Evolutionary conservation across 202 grass and related monocot species (phyloP), one percentile per base, ranked within the genome.

Genomic region (Zoysia matrella): DNA sequence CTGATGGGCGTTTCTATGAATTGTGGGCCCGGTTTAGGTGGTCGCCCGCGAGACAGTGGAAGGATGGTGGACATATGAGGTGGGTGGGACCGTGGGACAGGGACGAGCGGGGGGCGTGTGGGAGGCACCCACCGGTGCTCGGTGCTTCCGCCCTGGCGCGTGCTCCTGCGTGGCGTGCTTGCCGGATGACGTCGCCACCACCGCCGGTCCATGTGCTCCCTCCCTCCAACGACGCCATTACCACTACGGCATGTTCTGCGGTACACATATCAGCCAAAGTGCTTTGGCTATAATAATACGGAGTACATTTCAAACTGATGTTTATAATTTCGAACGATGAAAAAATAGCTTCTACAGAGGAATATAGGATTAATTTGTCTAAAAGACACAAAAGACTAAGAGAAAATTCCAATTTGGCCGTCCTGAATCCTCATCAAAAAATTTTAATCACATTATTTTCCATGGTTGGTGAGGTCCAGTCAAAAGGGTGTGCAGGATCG

Each of bases 91-190:
- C 22, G 22, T 22, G 62, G 0, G 87, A 40, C 1, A 71, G 71
- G n/a, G 76, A 68, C 82, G 53, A 53, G 66, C 6, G 55, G 30
- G 53, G 68, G 77, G 79, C 82, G 82, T 79, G 73, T 78, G 78
- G 78, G 52, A n/a, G 73, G 66, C 77, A 77, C 72, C 77, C 49
- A 69, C 81, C 81, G 64, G 9, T 8, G 60, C 22, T 65, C 79
- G 22, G 22, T 22, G 22, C 22, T 22, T 22, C 22, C 54, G 65
- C 42, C 48, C 46, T 45, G 83, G 50, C 58, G 74, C 62, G 75
- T 74, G 69, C 69, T 1, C 46, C 40, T 40, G 81, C 69, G 68
- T 80, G 53, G 64, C 22, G 22, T 22, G 22, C 22, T 69, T 44
- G 10, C 11, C 7, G 39, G 61, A n/a, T 56, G 77, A 69, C 65